Evolutionary conservation across 2,329 filamentous ascomycete species (phyloP).

Genomic region (Neofusicoccum kwambonambiense): DNA sequence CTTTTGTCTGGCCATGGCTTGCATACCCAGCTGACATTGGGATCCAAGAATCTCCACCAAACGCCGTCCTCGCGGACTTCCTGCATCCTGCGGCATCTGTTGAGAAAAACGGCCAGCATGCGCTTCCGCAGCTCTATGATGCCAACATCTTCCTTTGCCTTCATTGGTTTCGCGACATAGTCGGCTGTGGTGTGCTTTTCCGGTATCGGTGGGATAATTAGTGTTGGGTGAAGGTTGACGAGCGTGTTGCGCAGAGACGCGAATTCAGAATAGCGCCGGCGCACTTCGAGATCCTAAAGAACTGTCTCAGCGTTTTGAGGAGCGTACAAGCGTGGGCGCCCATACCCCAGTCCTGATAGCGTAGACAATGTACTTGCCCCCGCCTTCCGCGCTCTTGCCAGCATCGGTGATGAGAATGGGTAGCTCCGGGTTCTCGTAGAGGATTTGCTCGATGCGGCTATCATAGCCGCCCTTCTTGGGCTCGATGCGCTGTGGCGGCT

Average conservation of each 20-base stretch:
- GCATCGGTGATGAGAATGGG: conserved; percentile 91
- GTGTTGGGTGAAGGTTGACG: conserved; percentile 86
- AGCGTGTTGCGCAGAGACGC: conserved; percentile 85
- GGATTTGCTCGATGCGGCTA: conserved; percentile 93
- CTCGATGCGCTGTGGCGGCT: conserved; percentile 50
- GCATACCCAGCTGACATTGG: conserved; percentile 95
- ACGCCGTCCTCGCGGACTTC: conserved; percentile 89
- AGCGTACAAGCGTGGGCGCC: neutral
- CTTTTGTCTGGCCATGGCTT: neutral
- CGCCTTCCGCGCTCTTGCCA: conserved; percentile 90
- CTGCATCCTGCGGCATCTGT: conserved; percentile 89
- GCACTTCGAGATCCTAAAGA: conserved; percentile 84
- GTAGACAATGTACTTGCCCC: conserved; percentile 93
- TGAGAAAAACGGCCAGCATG: conserved; percentile 94
- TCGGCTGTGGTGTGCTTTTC: conserved; percentile 99
- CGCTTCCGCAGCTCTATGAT: conserved; percentile 96
- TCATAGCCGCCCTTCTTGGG: conserved; percentile 85
- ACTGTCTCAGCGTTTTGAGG: conserved; percentile 17
- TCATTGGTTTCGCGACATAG: conserved; percentile 96
- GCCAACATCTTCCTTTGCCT: conserved; percentile 93
- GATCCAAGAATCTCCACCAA: conserved; percentile 96
- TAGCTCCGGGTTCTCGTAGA: conserved; percentile 90
- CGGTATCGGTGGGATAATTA: conserved; percentile 94
- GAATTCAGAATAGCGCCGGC: conserved; percentile 94
- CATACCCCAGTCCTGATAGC: conserved; percentile 91